These are phyloP conservation scores for Naganishia sp. DNA, from an alignment of 1,284 basidiomycete species.

Conservation along the genomic window DNA sequence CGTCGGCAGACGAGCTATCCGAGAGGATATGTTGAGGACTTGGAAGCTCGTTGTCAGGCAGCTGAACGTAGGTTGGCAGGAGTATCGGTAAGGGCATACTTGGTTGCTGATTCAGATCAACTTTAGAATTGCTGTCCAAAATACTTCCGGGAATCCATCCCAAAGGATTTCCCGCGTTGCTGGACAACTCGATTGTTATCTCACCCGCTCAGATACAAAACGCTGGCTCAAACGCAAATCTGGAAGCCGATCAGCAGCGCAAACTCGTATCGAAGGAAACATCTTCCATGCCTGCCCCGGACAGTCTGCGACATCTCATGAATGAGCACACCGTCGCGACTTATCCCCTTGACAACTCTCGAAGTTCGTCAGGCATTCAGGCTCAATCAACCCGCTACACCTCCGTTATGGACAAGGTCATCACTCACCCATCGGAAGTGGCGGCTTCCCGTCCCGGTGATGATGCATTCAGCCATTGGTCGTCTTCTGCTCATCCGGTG, in stretches of 20 bases:
- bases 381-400: no score
- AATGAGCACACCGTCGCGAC: not conserved
- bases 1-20: slow-evolving; percentile 29
- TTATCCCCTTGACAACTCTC: no score
- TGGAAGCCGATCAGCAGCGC: no score
- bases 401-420: no score
- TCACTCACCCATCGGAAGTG: no score
- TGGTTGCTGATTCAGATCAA: not conserved
- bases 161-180: slow-evolving; percentile 11
- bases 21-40: slow-evolving; percentile 29
- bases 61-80: slow-evolving; percentile 17
- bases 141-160: slow-evolving; percentile 9
- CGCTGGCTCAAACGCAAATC: no score
- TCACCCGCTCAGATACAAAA: not conserved
- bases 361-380: no score
- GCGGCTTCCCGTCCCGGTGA: no score
- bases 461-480: not conserved
- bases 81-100: not conserved
- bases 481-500: slow-evolving; percentile 8
- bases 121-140: slow-evolving; percentile 14
- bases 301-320: slow-evolving; percentile 1
- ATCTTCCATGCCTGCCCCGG: not conserved
- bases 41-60: slow-evolving; percentile 13
- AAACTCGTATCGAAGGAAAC: no score
- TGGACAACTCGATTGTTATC: not conserved